Conservation (phyloP, 768 basidiomycete species). For the Tephrocybe sp. region DNA sequence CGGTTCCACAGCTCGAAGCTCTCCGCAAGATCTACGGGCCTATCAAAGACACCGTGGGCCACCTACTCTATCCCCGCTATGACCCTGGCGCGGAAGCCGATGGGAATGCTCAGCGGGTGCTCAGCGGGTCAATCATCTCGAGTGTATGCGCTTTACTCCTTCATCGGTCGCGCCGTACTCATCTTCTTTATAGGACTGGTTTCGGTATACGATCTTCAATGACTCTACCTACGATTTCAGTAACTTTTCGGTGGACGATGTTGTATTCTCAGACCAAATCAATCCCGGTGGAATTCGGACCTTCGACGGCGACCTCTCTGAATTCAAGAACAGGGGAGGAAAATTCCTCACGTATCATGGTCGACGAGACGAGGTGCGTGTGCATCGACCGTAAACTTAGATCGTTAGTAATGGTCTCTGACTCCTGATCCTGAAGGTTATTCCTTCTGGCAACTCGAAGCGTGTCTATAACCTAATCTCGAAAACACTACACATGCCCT, state of each 20-base stretch:
- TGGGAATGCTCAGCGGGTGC: not conserved
- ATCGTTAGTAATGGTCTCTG: not conserved
- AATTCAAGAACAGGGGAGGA: constrained; percentile 7
- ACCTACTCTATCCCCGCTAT: constrained; percentile 6
- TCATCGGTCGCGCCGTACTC: not conserved
- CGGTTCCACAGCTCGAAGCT: not conserved
- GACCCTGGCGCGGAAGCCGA: constrained; percentile 4
- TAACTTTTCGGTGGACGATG: not conserved
- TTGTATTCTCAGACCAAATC: not conserved
- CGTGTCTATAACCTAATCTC: not conserved
- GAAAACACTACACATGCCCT: not conserved
- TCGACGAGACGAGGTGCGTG: not conserved
- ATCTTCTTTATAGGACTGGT: not conserved
- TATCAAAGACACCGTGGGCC: not conserved
- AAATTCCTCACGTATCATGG: constrained; percentile 14
- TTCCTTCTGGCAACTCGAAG: no score
- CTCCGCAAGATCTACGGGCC: constrained; percentile 1
- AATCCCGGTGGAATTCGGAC: not conserved
- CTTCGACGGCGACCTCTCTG: not conserved
- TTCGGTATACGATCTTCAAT: not conserved
- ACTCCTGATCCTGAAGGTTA: not conserved
- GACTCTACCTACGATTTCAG: not conserved
- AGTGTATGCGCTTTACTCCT: not conserved
- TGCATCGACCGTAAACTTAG: not conserved
- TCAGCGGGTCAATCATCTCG: not conserved